A percentile compares a stretch with the other conserved stretches of the same genome.
Conservation (phyloP, 2,329 filamentous ascomycete species). For the Fusarium floridanum region DNA sequence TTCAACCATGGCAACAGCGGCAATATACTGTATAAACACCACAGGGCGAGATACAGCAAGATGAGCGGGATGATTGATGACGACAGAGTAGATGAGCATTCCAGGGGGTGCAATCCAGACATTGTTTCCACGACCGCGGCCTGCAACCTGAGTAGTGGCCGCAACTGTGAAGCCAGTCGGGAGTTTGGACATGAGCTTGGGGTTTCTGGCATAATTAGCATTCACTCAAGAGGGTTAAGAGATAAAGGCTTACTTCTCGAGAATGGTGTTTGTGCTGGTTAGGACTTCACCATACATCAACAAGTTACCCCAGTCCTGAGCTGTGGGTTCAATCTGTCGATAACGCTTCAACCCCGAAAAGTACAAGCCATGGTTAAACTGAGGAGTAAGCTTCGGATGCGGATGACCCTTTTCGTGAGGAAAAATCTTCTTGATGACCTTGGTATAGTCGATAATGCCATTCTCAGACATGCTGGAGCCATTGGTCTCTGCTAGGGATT, state of each 20-base stretch:
- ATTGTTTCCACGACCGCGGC: slow-evolving; percentile 88
- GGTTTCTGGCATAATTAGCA: slow-evolving; percentile 70
- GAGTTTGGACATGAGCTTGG: slow-evolving; percentile 78
- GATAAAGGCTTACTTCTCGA: slow-evolving; percentile 77
- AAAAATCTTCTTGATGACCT: slow-evolving; percentile 79
- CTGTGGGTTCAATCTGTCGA: slow-evolving; percentile 66
- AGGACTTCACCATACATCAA: slow-evolving; percentile 92
- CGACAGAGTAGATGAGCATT: slow-evolving; percentile 86
- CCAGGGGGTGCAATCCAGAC: slow-evolving; percentile 95
- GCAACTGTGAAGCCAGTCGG: slow-evolving; percentile 89
- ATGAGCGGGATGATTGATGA: slow-evolving; percentile 84
- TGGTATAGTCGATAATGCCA: slow-evolving; percentile 80
- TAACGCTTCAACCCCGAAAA: slow-evolving; percentile 80
- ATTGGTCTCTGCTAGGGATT: slow-evolving; percentile 59
- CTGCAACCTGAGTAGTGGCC: slow-evolving; percentile 89
- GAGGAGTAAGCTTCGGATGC: slow-evolving; percentile 79
- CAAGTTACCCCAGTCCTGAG: slow-evolving; percentile 78
- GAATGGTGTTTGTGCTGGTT: slow-evolving; percentile 92
- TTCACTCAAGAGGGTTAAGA: rapidly evolving
- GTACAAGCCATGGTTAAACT: slow-evolving; percentile 86
- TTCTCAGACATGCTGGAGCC: slow-evolving; percentile 46
- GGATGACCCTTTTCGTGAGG: slow-evolving; percentile 78
- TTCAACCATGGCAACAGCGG: slow-evolving; percentile 86
- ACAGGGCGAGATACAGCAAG: slow-evolving; percentile 81
- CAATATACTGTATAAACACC: slow-evolving; percentile 93